phyloP scores from a whole-genome alignment of 2,329 filamentous ascomycete species.

The Sordariomycetes sp. region DNA sequence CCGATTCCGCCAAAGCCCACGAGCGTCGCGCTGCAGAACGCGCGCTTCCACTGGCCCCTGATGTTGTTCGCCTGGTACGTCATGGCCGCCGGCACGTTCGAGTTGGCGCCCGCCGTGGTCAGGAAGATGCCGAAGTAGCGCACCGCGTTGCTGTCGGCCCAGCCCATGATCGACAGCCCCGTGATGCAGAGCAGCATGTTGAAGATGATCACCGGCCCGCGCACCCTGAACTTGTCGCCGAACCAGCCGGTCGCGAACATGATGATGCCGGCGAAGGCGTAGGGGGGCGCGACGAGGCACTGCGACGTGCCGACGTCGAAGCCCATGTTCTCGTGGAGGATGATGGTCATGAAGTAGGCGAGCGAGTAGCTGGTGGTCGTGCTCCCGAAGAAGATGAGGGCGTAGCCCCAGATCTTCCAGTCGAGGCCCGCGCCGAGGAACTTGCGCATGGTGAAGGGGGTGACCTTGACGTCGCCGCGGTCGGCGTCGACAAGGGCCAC shows the following conservation, averaged over 20 bases:
- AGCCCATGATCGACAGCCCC: constrained; percentile 65
- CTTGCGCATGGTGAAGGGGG: constrained; percentile 34
- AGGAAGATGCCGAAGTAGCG: constrained; percentile 70
- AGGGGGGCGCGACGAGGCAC: constrained; percentile 62
- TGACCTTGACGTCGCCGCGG: constrained; percentile 44
- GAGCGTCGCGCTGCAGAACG: constrained; percentile 64
- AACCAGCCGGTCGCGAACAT: constrained; percentile 50
- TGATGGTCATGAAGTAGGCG: constrained; percentile 70
- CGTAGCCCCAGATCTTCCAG: constrained; percentile 53
- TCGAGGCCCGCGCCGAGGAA: constrained; percentile 38
- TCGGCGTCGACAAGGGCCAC: constrained; percentile 44
- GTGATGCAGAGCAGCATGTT: constrained; percentile 58
- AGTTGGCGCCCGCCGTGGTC: constrained; percentile 64
- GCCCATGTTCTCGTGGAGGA: constrained; percentile 52
- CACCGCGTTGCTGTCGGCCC: constrained; percentile 39
- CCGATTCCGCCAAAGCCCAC: constrained; percentile 70
- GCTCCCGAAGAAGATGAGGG: constrained; percentile 49
- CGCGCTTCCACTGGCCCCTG: constrained; percentile 80
- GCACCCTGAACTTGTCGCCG: constrained; percentile 56
- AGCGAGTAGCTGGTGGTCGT: constrained; percentile 68
- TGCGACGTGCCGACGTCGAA: constrained; percentile 55
- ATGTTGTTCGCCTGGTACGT: constrained; percentile 84
- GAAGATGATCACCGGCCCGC: constrained; percentile 54
- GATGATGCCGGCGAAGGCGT: constrained; percentile 51
- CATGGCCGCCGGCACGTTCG: constrained; percentile 65